Evolutionary conservation across 2,329 filamentous ascomycete species (phyloP).

Genomic region (Dactylonectria macrodidyma): DNA sequence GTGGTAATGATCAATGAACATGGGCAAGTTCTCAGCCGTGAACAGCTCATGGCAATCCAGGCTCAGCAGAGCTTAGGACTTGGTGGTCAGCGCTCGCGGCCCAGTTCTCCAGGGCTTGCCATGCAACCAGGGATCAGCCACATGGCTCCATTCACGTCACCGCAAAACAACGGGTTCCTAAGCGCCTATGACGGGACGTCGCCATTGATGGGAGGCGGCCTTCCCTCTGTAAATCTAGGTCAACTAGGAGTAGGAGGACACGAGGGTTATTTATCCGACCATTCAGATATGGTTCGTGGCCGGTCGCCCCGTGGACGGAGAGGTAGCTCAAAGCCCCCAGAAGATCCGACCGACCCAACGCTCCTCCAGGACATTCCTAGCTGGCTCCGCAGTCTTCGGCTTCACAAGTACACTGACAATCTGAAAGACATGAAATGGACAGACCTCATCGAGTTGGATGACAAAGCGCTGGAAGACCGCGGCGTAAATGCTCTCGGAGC

Average conservation of each 20-base stretch:
- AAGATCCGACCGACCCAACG: slow-evolving; percentile 93
- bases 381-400: slow-evolving; percentile 93
- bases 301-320: slow-evolving; percentile 92
- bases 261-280: slow-evolving; percentile 93
- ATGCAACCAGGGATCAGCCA: slow-evolving; percentile 78
- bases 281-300: slow-evolving; percentile 91
- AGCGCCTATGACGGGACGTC: slow-evolving; percentile 86
- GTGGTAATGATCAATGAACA: slow-evolving; percentile 96
- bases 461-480: slow-evolving; percentile 91
- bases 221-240: slow-evolving; percentile 79
- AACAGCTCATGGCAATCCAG: slow-evolving; percentile 88
- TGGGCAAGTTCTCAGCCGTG: slow-evolving; percentile 87
- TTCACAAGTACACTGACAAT: slow-evolving; percentile 99
- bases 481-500: slow-evolving; percentile 97
- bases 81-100: slow-evolving; percentile 83
- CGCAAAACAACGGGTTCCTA: slow-evolving; percentile 95
- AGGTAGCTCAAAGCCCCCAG: slow-evolving; percentile 96
- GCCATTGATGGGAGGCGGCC: slow-evolving; percentile 78
- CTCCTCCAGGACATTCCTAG: slow-evolving; percentile 95
- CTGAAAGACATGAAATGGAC: slow-evolving; percentile 98
- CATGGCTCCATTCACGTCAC: slow-evolving; percentile 83
- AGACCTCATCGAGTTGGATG: slow-evolving; percentile 91
- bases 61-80: slow-evolving; percentile 75
- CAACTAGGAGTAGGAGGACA: slow-evolving; percentile 79
- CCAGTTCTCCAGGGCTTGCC: slow-evolving; percentile 89